Evolutionary conservation across 768 basidiomycete species (phyloP).

Genomic region (Leccinum subtestaceum): DNA sequence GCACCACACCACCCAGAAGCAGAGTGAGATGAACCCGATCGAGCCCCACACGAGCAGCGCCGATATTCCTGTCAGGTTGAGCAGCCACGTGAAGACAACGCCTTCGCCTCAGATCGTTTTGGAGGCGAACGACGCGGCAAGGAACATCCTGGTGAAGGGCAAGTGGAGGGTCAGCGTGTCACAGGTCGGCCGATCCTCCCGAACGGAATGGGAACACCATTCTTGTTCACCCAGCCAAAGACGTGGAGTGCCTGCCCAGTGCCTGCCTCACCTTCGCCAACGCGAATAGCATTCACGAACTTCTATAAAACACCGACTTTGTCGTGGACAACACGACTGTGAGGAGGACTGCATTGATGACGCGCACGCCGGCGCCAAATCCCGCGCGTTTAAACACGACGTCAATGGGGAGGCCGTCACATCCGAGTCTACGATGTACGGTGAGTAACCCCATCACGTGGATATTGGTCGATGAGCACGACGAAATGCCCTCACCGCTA

Average conservation of each 20-base stretch:
- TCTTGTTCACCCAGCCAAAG: constrained; percentile 62
- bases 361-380: constrained; percentile 55
- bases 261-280: constrained; percentile 57
- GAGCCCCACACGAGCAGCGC: constrained; percentile 67
- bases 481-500: constrained; percentile 29
- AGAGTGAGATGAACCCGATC: constrained; percentile 52
- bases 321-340: constrained; percentile 65
- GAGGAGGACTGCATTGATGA: constrained; percentile 66
- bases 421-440: constrained; percentile 36
- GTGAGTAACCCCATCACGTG: neutral
- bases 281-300: constrained; percentile 56
- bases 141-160: constrained; percentile 39
- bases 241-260: constrained; percentile 46
- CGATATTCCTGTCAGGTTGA: constrained; percentile 64
- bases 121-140: constrained; percentile 50
- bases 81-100: constrained; percentile 55
- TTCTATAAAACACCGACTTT: constrained; percentile 64
- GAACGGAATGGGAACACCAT: constrained; percentile 59
- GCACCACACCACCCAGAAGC: constrained; percentile 61
- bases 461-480: neutral
- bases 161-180: neutral
- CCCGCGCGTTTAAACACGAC: constrained; percentile 62
- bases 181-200: neutral
- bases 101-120: constrained; percentile 55
- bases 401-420: constrained; percentile 62